phyloP scores from a whole-genome alignment of 768 basidiomycete genomes.

The Termitomyces sp. region DNA sequence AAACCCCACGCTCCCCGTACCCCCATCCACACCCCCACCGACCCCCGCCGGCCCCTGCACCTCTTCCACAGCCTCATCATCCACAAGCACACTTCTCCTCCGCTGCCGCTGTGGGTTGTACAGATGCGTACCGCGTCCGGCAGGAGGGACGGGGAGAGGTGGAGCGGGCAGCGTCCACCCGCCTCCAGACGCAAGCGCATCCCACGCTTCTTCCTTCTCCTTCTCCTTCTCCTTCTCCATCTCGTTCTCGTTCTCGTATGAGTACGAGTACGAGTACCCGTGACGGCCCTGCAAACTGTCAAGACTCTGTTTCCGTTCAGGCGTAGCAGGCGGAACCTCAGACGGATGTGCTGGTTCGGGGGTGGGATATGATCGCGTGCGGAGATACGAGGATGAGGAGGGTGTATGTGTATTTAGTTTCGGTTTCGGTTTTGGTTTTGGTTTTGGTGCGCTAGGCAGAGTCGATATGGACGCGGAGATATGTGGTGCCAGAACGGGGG shows the following conservation, averaged over 20 bases:
- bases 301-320: constrained; percentile 14
- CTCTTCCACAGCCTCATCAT: not conserved
- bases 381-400: not conserved
- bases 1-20: constrained; percentile 16
- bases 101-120: not conserved
- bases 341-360: not conserved
- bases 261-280: not conserved
- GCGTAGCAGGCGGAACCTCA: not conserved
- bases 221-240: constrained; percentile 2
- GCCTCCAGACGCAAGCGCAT: constrained; percentile 3
- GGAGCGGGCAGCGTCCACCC: constrained; percentile 10
- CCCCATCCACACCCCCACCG: constrained; percentile 12
- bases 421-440: no score
- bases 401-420: not conserved
- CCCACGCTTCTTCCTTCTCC: constrained; percentile 7
- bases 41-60: constrained; percentile 5
- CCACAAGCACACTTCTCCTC: constrained; percentile 6
- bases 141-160: not conserved
- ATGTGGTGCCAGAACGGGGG: constrained; percentile 14
- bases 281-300: constrained; percentile 6
- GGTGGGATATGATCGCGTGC: constrained; percentile 2
- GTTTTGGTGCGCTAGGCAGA: not conserved
- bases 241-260: no score
- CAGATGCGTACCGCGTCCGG: constrained; percentile 1
- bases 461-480: constrained; percentile 13